Evolutionary conservation across 2,329 filamentous ascomycete species (phyloP).

Genomic region (Sarocladium oryzae): DNA sequence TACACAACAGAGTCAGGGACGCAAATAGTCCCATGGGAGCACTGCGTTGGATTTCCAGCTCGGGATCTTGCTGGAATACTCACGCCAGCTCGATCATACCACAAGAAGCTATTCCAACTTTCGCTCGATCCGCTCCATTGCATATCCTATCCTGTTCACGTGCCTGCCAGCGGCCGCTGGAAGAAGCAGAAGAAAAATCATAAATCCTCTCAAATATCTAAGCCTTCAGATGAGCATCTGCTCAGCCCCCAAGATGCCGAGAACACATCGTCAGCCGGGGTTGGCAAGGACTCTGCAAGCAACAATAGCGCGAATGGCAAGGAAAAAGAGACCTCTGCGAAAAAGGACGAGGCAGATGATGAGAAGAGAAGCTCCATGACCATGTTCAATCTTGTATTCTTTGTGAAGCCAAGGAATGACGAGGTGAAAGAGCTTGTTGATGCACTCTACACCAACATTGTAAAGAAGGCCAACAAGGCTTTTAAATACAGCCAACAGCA

Average conservation of each 20-base stretch:
- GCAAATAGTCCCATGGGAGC: constrained; percentile 62
- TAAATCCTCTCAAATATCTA: constrained; percentile 28
- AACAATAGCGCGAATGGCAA: neutral
- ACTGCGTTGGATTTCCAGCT: constrained; percentile 66
- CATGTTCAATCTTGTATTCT: constrained; percentile 97
- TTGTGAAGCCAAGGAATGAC: constrained; percentile 71
- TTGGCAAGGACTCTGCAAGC: constrained; percentile 16
- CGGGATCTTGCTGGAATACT: constrained; percentile 74
- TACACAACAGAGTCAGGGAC: constrained; percentile 48
- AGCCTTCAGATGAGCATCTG: constrained; percentile 24
- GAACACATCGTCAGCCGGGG: constrained; percentile 12
- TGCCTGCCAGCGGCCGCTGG: constrained; percentile 73
- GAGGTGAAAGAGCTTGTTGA: constrained; percentile 72
- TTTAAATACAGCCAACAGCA: constrained; percentile 89
- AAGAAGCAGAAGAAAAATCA: constrained; percentile 55
- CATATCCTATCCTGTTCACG: constrained; percentile 77
- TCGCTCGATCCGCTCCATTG: constrained; percentile 74
- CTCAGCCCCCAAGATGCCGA: constrained; percentile 23
- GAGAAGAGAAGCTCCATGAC: constrained; percentile 69
- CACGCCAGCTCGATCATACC: constrained; percentile 67
- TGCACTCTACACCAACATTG: constrained; percentile 75
- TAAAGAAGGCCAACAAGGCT: constrained; percentile 87
- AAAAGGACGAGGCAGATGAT: constrained; percentile 46
- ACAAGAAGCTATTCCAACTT: constrained; percentile 78
- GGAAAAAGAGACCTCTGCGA: constrained; percentile 26